These are phyloP conservation scores for Picea abies DNA, from an alignment of 83 land plant species.

Conservation along the genomic window DNA sequence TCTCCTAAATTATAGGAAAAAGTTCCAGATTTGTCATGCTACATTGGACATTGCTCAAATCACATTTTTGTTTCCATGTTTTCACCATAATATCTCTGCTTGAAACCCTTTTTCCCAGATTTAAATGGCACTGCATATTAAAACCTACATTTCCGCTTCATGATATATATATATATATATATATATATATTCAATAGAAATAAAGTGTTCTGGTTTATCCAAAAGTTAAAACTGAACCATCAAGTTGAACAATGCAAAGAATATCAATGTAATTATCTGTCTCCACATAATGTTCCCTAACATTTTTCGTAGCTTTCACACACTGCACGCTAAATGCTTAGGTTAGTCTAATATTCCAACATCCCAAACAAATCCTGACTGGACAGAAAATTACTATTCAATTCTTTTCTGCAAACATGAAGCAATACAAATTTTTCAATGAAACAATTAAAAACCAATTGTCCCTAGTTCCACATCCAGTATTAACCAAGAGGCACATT, in stretches of 20 bases:
- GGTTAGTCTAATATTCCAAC: neutral
- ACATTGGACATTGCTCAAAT: neutral
- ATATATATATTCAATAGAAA: neutral
- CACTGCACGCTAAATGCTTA: neutral
- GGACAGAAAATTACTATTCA: neutral
- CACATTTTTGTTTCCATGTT: neutral
- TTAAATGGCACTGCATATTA: neutral
- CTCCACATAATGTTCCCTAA: neutral
- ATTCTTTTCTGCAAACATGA: slow-evolving; percentile 1
- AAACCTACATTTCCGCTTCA: neutral
- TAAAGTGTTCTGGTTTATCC: neutral
- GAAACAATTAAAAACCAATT: neutral
- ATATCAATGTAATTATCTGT: neutral
- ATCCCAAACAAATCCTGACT: neutral
- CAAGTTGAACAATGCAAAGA: neutral
- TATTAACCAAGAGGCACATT: neutral
- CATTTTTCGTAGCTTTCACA: neutral
- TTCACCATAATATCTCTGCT: too few species aligned
- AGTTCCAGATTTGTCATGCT: neutral
- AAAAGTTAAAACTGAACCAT: neutral
- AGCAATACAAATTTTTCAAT: neutral
- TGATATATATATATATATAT: neutral
- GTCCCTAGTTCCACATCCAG: neutral
- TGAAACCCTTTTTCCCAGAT: neutral
- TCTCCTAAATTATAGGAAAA: neutral